These are phyloP conservation scores for Aureobasidium leucospermi DNA, from an alignment of 2,329 filamentous ascomycete genomes.

Conservation along the genomic window DNA sequence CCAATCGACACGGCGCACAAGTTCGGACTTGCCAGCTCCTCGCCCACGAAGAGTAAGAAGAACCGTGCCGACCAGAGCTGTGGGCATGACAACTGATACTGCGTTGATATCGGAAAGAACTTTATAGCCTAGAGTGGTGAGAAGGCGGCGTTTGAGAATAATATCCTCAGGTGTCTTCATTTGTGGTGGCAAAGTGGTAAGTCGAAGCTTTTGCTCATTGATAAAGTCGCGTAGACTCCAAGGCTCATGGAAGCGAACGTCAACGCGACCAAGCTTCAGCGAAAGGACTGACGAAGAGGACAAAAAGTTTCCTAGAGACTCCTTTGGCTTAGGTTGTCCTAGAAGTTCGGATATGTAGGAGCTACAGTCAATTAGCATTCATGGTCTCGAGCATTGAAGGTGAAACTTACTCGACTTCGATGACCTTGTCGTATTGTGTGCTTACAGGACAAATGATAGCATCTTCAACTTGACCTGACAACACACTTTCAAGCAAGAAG, in stretches of 20 bases:
- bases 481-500: constrained; percentile 82
- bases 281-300: constrained; percentile 82
- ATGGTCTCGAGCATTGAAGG: not conserved
- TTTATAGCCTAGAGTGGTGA: constrained; percentile 84
- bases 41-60: constrained; percentile 84
- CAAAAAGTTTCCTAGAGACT: constrained; percentile 86
- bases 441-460: constrained; percentile 91
- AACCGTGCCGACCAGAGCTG: constrained; percentile 88
- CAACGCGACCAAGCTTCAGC: constrained; percentile 80
- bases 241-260: constrained; percentile 92
- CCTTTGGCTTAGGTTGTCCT: constrained; percentile 90
- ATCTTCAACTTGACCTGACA: constrained; percentile 82
- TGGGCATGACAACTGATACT: constrained; percentile 97
- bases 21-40: constrained; percentile 79
- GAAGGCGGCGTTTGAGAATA: constrained; percentile 55
- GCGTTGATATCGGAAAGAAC: constrained; percentile 91
- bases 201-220: constrained; percentile 59
- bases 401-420: constrained; percentile 67
- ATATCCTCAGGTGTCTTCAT: constrained; percentile 37
- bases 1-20: constrained; percentile 86
- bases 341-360: constrained; percentile 92
- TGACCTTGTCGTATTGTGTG: constrained; percentile 98
- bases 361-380: constrained; percentile 24
- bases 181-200: constrained; percentile 35
- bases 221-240: constrained; percentile 86